Evolutionary conservation across 768 basidiomycete species (phyloP), one percentile per base, ranked within the genome.

Genomic region (Agaricus sinodeliciosus): DNA sequence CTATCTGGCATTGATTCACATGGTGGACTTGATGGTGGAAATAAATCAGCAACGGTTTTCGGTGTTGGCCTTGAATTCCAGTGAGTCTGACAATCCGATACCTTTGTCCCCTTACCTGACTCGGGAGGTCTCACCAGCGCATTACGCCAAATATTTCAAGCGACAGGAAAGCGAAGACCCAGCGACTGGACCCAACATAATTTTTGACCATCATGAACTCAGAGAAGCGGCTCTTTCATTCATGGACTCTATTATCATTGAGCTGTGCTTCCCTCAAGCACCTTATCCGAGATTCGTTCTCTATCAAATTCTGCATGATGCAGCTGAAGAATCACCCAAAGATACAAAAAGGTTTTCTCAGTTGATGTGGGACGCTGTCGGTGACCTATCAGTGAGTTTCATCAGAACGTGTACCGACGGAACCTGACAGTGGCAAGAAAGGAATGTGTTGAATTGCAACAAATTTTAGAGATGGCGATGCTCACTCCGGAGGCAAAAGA

Each of bases 181-280:
- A 31, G 66, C 68, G 0, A 72, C 72, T 13, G 76, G 80, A 31
- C 66, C 73, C 11, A 80, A 81, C 56, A 72, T 82, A 41, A 69
- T 77, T 9, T 91, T 93, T 63, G 83, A 55, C 35, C 45, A 59
- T 34, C 68, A 57, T 6, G 75, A 75, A 47, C 66, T 88, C 55
- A 79, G 80, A 58, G 73, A 73, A 27, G 83, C 84, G 18, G 81
- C 85, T 59, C 75, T 77, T 59, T 92, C 90, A 3, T 90, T 90
- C 68, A 66, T 91, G 45, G 90, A 91, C 65, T 89, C 87, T 0
- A 86, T 91, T 54, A 78, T 93, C 56, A 79, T 92, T 54, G 90
- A 93, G 62, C 67, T 93, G 5, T 87, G 84, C 60, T 84, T 92
- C 57, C 90, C 90, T 4, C 69, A 73, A 43, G 82, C 82, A 2